Conservation (phyloP, 257 asterid genomes). For the Linaria vulgaris region DNA sequence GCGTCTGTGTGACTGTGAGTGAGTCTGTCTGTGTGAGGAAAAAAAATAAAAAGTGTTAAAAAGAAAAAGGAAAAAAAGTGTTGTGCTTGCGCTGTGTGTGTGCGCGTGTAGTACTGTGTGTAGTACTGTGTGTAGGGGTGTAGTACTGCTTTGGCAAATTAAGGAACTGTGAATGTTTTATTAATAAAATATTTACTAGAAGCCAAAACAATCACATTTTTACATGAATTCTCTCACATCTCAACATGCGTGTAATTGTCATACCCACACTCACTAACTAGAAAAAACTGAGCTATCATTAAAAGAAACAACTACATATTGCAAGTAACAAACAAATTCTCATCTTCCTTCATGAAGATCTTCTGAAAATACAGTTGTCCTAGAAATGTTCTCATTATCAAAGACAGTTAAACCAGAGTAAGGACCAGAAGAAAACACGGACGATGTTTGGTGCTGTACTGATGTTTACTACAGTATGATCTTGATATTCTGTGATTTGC, state of each 20-base stretch:
- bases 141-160: no score
- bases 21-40: no score
- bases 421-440: constrained; percentile 93
- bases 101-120: no score
- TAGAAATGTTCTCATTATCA: constrained; percentile 58
- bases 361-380: constrained; percentile 78
- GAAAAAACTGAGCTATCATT: no score
- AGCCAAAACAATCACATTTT: no score
- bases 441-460: constrained; percentile 69
- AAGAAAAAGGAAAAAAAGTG: no score
- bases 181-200: no score
- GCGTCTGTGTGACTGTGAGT: no score
- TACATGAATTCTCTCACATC: constrained; percentile 36
- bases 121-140: no score
- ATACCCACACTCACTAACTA: constrained; percentile 21
- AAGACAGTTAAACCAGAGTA: constrained; percentile 74
- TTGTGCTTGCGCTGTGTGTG: no score
- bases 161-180: no score
- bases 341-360: constrained; percentile 96
- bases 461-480: constrained; percentile 38
- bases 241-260: constrained; percentile 41
- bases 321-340: constrained; percentile 13
- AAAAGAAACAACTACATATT: background rate
- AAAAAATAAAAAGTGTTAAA: no score
- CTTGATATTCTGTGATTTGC: constrained; percentile 67